Base-by-base conservation (phyloP, 768 basidiomycete genomes). In the Leccinum subgranulosum region DNA sequence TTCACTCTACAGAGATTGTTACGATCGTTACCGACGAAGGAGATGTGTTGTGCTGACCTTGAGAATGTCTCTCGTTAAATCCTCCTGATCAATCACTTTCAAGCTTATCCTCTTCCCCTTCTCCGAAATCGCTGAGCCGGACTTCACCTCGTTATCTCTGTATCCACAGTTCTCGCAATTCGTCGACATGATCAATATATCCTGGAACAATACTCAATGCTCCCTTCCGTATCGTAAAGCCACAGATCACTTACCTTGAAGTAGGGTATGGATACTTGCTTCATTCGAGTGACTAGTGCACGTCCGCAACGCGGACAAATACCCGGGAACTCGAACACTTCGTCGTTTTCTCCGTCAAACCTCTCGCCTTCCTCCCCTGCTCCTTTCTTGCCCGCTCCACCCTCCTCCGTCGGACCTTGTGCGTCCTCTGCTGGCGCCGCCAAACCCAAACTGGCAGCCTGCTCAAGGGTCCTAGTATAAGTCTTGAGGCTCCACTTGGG, bases 91-190 rank as follows among this genome's bases (percentile, higher is more conserved):
- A 64, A 94, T 88, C 5, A 97, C 94, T 70, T 88, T 92, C 54
- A 99, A 79, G 0, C 81, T 92, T 61, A 98, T 93, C 56, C 79
- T 83, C 72, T 91, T 95, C 17, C 96, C 97, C 66, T 89, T 79
- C 4, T 82, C 83, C 3, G 96, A 92, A 56, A 98, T 92, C 1
- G 95, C 94, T 2, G 86, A 76, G 21, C 96, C 93, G 6, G 93
- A 91, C 73, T 99, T 99, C 67, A 99, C 90, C 75, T 99, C 97
- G 66, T 95, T 98, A 74, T 99, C 97, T 56, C 92, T 82, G 73
- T 98, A 99, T 1, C 97, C 97, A 72, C 97, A 99, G 52, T 76
- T 74, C 57, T 94, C 92, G 71, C 97, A 98, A 70, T 97, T 98
- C 6, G 95, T 95, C 23, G 96, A 96, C 94, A 98, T 98, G 74